phyloP scores from a whole-genome alignment of 2,329 filamentous ascomycete genomes.

The Aspergillus eucalypticola region DNA sequence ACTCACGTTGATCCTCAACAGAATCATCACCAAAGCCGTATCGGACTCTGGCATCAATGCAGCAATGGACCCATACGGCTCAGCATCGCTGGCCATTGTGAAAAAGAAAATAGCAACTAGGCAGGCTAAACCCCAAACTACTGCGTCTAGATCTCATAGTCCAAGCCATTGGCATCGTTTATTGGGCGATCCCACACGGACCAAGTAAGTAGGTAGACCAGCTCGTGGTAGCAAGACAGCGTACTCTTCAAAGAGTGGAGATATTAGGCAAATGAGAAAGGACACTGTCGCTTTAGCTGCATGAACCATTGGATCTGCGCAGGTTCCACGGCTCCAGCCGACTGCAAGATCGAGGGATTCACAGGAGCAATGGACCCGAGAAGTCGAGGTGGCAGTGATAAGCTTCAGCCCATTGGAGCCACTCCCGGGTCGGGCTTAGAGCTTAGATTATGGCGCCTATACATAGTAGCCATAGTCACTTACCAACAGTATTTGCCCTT shows the following conservation, averaged over 20 bases:
- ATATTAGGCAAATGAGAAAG: not conserved
- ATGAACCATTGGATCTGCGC: not conserved
- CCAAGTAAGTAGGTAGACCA: not conserved
- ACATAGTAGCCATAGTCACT: no score
- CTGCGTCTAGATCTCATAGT: not conserved
- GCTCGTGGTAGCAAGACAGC: not conserved
- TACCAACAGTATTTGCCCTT: no score
- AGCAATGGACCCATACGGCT: not conserved
- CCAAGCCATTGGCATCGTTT: not conserved
- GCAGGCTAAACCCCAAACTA: not conserved
- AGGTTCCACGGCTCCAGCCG: not conserved
- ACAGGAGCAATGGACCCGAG: not conserved
- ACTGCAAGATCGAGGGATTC: not conserved
- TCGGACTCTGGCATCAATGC: not conserved
- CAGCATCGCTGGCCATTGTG: not conserved
- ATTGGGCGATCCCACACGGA: not conserved
- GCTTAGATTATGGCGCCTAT: not conserved
- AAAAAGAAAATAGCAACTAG: not conserved
- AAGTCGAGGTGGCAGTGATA: not conserved
- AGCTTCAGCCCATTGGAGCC: not conserved
- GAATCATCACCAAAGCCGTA: not conserved
- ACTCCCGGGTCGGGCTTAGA: not conserved
- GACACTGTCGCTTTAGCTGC: not conserved
- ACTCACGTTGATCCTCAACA: not conserved
- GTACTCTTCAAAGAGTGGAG: not conserved